Evolutionary conservation across 2,329 filamentous ascomycete genomes (phyloP).

Genomic region (Pseudocercospora fijiensis): DNA sequence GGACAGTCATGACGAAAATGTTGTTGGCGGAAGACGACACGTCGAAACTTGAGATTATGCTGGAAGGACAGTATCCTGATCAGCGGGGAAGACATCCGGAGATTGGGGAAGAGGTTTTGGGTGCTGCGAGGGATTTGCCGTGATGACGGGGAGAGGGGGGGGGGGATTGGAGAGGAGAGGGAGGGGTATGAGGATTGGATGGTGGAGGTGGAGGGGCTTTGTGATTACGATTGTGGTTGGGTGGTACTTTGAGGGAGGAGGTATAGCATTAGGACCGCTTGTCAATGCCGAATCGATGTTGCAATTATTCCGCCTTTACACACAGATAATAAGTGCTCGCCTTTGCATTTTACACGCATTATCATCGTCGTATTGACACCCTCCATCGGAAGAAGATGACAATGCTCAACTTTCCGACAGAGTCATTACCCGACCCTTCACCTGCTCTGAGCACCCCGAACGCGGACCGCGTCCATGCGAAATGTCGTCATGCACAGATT

Average conservation of each 20-base stretch:
- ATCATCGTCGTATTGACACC: neutral
- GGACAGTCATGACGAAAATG: slow-evolving; percentile 14
- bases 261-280: no score
- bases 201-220: no score
- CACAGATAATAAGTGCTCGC: neutral
- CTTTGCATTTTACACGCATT: neutral
- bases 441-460: neutral
- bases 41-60: slow-evolving; percentile 29
- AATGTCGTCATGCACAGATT: neutral
- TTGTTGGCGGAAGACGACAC: slow-evolving; percentile 18
- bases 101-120: slow-evolving; percentile 26
- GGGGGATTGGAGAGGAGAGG: no score
- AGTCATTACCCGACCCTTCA: neutral
- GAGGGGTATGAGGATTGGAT: no score
- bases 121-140: slow-evolving; percentile 11
- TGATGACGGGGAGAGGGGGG: no score
- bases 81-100: slow-evolving; percentile 18
- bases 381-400: neutral
- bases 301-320: no score
- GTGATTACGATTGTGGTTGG: no score
- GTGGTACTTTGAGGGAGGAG: no score
- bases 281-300: no score
- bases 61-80: slow-evolving; percentile 29
- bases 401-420: neutral
- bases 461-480: neutral